Conservation (phyloP, 106 monocot genomes). For the Cymbidium sinense region DNA sequence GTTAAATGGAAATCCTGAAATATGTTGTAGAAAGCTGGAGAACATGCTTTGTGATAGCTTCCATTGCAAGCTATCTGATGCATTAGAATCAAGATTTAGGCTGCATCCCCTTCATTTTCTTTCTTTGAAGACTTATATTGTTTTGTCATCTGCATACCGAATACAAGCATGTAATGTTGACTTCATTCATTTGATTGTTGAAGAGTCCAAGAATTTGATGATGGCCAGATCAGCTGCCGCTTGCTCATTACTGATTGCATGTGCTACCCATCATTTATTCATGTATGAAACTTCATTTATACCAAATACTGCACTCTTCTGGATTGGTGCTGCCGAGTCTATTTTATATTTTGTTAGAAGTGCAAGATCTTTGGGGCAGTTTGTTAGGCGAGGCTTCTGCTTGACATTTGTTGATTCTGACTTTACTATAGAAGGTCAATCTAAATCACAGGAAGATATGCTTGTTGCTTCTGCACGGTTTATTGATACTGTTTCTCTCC, state of each 20-base stretch:
- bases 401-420: slow-evolving; percentile 1
- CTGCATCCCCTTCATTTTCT: slow-evolving; percentile 76
- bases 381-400: not conserved
- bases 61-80: not conserved
- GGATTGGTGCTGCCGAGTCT: slow-evolving; percentile 59
- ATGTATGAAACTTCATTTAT: slow-evolving; percentile 58
- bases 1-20: slow-evolving; percentile 35
- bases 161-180: slow-evolving; percentile 12
- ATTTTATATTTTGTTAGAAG: slow-evolving; percentile 31
- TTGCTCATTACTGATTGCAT: slow-evolving; percentile 64
- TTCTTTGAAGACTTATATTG: slow-evolving; percentile 54
- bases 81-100: slow-evolving; percentile 14
- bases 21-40: slow-evolving; percentile 57
- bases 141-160: slow-evolving; percentile 57
- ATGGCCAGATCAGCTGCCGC: slow-evolving; percentile 46
- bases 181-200: too few species aligned
- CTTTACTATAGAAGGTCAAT: not conserved
- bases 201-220: slow-evolving; percentile 13
- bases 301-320: slow-evolving; percentile 36
- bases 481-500: slow-evolving; percentile 21
- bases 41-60: slow-evolving; percentile 37
- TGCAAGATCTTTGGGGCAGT: not conserved
- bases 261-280: slow-evolving; percentile 45
- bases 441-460: slow-evolving; percentile 20
- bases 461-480: slow-evolving; percentile 19